Evolutionary conservation across 768 basidiomycete species (phyloP), one percentile per base, ranked within the genome.

Genomic region (Tulasnella sp.): DNA sequence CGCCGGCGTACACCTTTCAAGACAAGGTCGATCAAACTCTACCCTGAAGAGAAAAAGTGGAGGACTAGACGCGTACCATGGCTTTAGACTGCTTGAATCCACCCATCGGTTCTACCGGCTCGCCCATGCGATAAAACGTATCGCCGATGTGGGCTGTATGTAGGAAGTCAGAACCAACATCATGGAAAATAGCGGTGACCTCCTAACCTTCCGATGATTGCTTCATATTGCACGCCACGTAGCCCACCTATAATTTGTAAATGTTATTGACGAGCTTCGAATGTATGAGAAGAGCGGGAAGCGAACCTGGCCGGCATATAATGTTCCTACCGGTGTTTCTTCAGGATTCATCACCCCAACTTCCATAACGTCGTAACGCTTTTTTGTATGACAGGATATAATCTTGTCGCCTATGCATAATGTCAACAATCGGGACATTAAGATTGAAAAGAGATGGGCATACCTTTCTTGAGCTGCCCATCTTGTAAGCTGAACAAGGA

Each of bases 161-260:
- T 39, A n/a, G 74, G 74, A 72, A 1, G 2, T 19, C 21, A 34
- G 62, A 46, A 71, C 56, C 36, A 56, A 18, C 38, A 1, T 75
- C 39, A 31, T 39, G 36, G 75, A 34, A 38, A 14, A 36, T 2
- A 14, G 12, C 5, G 39, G 12, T 10, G 18, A n/a, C n/a, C n/a
- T 19, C 75, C 83, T 62, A 78, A 96, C 96, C 96, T 88, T 99
- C 96, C 19, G 93, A 91, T 14, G 94, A 94, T 82, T 98, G 93
- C 85, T 98, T 99, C 97, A 99, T 99, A 84, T 96, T 97, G 85
- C 97, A 99, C 1, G 95, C 93, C 75, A 84, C 79, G 78, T 85
- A 84, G 36, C 81, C 71, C n/a, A 76, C 46, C 75, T 48, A 52
- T 76, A 14, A 31, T 31, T 40, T 27, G n/a, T 56, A 2, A 71